A percentile compares a stretch with the other conserved stretches of the same genome.
phyloP scores from a whole-genome alignment of 1,284 basidiomycete species.

The Ceraceosorus guamensis region DNA sequence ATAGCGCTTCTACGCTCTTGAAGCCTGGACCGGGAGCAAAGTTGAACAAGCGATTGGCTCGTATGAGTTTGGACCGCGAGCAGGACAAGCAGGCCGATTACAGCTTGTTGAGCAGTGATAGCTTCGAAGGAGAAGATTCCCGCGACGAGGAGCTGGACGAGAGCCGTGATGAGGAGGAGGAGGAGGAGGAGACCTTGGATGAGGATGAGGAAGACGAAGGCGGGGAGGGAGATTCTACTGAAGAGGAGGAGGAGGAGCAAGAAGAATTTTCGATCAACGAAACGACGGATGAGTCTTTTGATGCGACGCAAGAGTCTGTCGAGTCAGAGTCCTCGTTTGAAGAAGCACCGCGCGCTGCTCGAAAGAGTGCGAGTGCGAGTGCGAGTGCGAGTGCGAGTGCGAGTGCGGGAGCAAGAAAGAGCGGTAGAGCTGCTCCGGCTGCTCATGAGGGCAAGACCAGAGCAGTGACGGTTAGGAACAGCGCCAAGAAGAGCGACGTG shows the following conservation, averaged over 20 bases:
- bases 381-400: background rate
- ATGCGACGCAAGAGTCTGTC: background rate
- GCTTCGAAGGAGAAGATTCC: background rate
- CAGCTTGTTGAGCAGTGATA: background rate
- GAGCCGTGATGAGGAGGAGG: background rate
- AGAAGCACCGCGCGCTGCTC: background rate
- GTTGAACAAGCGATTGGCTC: background rate
- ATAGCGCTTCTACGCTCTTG: no score
- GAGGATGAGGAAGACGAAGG: conserved; percentile 9
- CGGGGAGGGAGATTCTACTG: conserved; percentile 3
- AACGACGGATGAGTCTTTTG: background rate
- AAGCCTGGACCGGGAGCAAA: background rate
- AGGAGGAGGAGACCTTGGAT: background rate
- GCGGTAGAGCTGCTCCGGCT: background rate
- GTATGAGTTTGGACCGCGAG: background rate
- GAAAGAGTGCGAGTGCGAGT: background rate
- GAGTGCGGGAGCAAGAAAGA: background rate
- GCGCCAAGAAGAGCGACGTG: background rate
- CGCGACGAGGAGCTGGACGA: conserved; percentile 8
- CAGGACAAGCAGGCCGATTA: background rate
- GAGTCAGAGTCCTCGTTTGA: background rate
- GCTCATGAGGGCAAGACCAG: background rate
- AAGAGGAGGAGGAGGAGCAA: background rate
- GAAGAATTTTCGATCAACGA: background rate
- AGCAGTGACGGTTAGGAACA: conserved; percentile 1